A percentile compares a stretch with the other conserved stretches of the same genome.
phyloP scores from a whole-genome alignment of 352 stramenopile species.

The Blastocystis sp. region DNA sequence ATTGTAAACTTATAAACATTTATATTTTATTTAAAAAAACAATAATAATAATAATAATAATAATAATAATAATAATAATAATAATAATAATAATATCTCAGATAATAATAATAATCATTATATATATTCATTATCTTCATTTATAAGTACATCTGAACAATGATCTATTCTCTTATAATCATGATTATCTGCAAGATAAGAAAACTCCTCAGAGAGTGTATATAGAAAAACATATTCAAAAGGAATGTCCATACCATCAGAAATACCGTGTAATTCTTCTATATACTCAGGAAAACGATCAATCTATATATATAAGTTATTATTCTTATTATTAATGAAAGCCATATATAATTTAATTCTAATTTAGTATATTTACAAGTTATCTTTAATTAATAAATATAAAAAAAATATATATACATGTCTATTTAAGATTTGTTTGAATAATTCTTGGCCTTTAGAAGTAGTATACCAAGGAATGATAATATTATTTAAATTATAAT shows the following conservation, averaged over 20 bases:
- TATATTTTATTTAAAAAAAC: constrained; percentile 5
- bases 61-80: constrained; percentile 20
- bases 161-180: not conserved
- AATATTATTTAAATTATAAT: constrained; percentile 25
- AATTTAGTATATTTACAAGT: no score
- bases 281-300: constrained; percentile 29
- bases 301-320: not conserved
- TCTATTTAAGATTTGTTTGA: constrained; percentile 22
- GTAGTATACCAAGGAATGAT: constrained; percentile 33
- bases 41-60: constrained; percentile 26
- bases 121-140: constrained; percentile 8
- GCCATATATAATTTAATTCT: no score
- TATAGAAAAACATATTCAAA: constrained; percentile 31
- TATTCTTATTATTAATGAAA: no score
- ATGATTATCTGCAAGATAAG: constrained; percentile 20
- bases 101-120: not conserved
- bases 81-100: constrained; percentile 12
- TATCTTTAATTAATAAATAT: no score
- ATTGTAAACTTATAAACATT: no score
- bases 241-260: constrained; percentile 3
- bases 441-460: constrained; percentile 8
- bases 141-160: constrained; percentile 31
- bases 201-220: constrained; percentile 31
- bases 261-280: constrained; percentile 12
- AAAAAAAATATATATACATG: not conserved